Conservation (phyloP, 495 filamentous ascomycete genomes). For the Acidiella bohemica region DNA sequence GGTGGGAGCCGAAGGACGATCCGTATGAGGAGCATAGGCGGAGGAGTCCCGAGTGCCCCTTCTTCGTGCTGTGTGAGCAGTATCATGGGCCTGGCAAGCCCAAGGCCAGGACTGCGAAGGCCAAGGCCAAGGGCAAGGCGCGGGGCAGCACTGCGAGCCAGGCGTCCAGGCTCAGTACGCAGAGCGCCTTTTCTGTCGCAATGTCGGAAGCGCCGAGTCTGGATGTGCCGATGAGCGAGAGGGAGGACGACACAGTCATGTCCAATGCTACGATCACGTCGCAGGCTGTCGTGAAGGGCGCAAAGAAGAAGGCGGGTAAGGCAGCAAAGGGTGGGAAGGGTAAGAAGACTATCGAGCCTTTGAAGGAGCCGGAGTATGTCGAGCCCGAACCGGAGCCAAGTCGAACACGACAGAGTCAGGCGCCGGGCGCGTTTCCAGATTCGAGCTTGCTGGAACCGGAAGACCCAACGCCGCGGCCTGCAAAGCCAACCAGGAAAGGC, state of each 20-base stretch:
- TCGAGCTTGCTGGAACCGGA: neutral
- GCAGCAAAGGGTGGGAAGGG: slow-evolving; percentile 24
- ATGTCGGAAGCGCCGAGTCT: slow-evolving; percentile 39
- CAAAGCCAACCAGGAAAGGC: neutral
- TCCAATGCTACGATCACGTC: slow-evolving; percentile 44
- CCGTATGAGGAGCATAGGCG: slow-evolving; percentile 78
- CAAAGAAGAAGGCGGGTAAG: slow-evolving; percentile 20
- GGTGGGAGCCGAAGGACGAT: slow-evolving; percentile 84
- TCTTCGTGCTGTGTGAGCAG: slow-evolving; percentile 48
- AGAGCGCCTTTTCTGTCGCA: slow-evolving; percentile 42
- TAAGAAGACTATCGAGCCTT: slow-evolving; percentile 26
- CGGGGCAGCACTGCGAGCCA: slow-evolving; percentile 52
- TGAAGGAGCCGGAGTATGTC: neutral
- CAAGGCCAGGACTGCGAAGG: slow-evolving; percentile 11
- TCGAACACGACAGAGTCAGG: slow-evolving; percentile 2
- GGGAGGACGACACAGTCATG: slow-evolving; percentile 55
- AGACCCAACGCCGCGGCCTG: neutral
- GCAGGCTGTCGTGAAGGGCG: slow-evolving; percentile 38
- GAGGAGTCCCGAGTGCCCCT: slow-evolving; percentile 65
- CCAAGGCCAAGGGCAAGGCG: slow-evolving; percentile 35
- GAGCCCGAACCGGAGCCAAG: slow-evolving; percentile 1
- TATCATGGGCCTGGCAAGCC: slow-evolving; percentile 26
- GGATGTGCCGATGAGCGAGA: slow-evolving; percentile 21
- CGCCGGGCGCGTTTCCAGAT: slow-evolving; percentile 2
- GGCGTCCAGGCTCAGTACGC: slow-evolving; percentile 45